Percentiles rank a stretch among this genome's conserved stretches.
Conservation (phyloP, 2,329 filamentous ascomycete species). For the Hypoxylon sp. region DNA sequence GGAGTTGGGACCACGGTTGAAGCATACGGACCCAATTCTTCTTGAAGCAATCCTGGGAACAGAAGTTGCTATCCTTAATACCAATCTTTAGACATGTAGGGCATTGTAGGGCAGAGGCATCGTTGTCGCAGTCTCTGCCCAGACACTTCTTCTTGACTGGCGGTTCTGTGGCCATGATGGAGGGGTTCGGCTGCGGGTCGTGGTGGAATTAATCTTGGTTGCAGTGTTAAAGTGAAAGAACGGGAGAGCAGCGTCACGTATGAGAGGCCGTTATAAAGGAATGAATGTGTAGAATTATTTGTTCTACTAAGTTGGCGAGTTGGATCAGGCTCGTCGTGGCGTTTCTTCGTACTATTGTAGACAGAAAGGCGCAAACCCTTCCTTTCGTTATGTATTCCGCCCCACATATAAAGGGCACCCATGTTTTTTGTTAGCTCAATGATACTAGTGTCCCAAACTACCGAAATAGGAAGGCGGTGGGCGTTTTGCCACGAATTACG, state of each 20-base stretch:
- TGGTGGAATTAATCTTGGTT: conserved; percentile 13
- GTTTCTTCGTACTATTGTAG: conserved; percentile 2
- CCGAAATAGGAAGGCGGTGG: too few species aligned
- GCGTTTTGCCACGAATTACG: too few species aligned
- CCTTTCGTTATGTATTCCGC: not conserved
- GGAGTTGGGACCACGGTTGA: conserved; percentile 17
- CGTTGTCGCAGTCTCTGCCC: conserved; percentile 87
- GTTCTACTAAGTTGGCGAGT: not conserved
- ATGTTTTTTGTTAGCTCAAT: too few species aligned
- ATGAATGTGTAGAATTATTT: not conserved
- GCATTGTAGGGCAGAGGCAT: conserved; percentile 89
- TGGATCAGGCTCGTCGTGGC: not conserved
- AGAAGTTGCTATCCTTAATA: conserved; percentile 93
- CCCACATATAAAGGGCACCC: conserved; percentile 16
- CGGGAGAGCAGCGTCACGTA: not conserved
- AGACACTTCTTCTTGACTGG: conserved; percentile 78
- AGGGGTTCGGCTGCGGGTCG: conserved; percentile 19
- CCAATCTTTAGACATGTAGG: conserved; percentile 94
- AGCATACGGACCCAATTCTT: conserved; percentile 86
- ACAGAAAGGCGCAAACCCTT: conserved; percentile 30
- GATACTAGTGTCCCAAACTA: too few species aligned
- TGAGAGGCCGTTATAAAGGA: not conserved
- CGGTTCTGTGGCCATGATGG: conserved; percentile 64
- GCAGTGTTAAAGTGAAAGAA: not conserved
- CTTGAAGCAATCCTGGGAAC: conserved; percentile 99